phyloP scores from a whole-genome alignment of 495 filamentous ascomycete species.

The Penicillium canescens region DNA sequence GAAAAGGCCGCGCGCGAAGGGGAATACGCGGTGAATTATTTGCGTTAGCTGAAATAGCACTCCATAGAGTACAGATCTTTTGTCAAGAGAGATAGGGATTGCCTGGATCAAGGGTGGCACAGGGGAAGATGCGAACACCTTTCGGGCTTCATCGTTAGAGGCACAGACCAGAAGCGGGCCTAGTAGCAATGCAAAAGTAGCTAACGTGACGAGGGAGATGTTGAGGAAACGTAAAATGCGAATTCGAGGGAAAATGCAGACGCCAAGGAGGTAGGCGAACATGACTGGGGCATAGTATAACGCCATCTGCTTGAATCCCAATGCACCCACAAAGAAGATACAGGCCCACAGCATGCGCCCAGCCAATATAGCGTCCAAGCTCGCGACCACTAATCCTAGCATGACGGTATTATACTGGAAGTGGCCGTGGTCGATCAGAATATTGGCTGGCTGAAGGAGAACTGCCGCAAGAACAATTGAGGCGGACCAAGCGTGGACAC shows the following conservation, averaged over 20 bases:
- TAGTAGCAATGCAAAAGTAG: constrained; percentile 73
- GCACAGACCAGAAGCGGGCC: constrained; percentile 69
- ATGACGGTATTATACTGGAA: constrained; percentile 99
- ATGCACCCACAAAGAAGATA: constrained; percentile 88
- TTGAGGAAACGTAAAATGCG: constrained; percentile 68
- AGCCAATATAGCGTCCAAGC: constrained; percentile 83
- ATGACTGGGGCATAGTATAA: constrained; percentile 92
- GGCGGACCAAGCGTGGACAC: constrained; percentile 72
- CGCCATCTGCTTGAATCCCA: constrained; percentile 99
- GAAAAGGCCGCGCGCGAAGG: constrained; percentile 90
- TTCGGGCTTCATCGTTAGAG: constrained; percentile 27
- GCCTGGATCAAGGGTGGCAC: constrained; percentile 58
- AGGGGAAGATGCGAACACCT: constrained; percentile 40
- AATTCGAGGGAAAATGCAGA: constrained; percentile 74
- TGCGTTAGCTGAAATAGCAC: constrained; percentile 75
- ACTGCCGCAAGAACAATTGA: constrained; percentile 86
- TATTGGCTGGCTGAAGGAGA: constrained; percentile 87
- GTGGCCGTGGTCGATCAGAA: constrained; percentile 95
- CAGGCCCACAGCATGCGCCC: constrained; percentile 83
- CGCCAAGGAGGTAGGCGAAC: constrained; percentile 87
- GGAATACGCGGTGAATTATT: constrained; percentile 85
- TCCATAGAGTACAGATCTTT: constrained; percentile 67
- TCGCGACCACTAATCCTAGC: constrained; percentile 84
- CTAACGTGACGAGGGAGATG: constrained; percentile 70
- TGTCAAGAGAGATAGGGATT: constrained; percentile 59